phyloP scores from a whole-genome alignment of 345 rosid species.

The Eucalyptus dawsonii region DNA sequence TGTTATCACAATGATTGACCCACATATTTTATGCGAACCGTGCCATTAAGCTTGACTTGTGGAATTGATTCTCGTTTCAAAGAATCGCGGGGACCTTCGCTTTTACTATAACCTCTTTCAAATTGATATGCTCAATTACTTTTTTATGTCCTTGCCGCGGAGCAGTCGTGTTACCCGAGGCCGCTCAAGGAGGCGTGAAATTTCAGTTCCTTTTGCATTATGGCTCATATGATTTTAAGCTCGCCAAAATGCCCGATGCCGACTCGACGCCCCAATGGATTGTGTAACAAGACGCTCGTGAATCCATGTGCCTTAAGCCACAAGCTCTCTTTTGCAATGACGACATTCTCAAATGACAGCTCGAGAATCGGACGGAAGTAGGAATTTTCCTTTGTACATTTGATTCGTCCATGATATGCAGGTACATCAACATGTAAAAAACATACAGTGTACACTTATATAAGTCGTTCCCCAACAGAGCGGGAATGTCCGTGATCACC shows the following conservation, averaged over 20 bases:
- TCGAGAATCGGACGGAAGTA: background rate
- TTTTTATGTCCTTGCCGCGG: background rate
- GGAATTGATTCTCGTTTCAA: background rate
- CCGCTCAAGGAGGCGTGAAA: background rate
- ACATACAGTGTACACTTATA: background rate
- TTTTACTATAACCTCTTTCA: background rate
- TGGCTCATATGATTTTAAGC: background rate
- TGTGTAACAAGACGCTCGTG: background rate
- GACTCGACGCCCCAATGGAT: background rate
- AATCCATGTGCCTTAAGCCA: background rate
- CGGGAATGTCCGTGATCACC: background rate
- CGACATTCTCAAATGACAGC: background rate
- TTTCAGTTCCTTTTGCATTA: background rate
- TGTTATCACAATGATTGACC: background rate
- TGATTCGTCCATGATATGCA: background rate
- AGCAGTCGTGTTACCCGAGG: background rate
- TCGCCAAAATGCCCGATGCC: background rate
- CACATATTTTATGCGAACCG: background rate
- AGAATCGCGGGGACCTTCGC: background rate
- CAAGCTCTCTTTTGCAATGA: background rate
- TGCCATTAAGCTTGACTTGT: background rate
- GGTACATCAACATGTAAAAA: background rate
- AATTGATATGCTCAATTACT: background rate
- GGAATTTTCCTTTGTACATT: background rate
- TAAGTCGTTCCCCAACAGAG: background rate